A percentile compares a stretch with the other conserved stretches of the same genome.
Conservation (phyloP, 208 protist genomes). For the Crithidia acanthocephali region DNA sequence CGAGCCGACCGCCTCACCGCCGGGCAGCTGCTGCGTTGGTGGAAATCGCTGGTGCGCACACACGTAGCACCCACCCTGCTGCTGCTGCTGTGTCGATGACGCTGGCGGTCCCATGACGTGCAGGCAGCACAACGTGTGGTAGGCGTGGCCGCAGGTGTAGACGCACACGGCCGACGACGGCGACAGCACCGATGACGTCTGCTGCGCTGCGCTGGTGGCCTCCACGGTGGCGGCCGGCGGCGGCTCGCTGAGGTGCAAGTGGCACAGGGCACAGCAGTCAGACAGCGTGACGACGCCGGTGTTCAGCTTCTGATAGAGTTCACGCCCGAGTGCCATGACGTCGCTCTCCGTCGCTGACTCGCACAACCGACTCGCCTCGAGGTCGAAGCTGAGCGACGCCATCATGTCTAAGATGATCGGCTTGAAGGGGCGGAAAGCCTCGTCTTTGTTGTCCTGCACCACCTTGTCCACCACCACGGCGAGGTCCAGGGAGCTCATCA, state of each 20-base stretch:
- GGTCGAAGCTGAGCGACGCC: constrained; percentile 59
- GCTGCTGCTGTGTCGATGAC: neutral
- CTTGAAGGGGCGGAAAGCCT: constrained; percentile 63
- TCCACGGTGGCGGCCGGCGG: constrained; percentile 2
- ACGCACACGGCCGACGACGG: constrained; percentile 45
- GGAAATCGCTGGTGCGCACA: constrained; percentile 19
- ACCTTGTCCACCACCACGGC: constrained; percentile 54
- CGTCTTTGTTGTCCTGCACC: constrained; percentile 54
- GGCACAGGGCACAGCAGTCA: constrained; percentile 70
- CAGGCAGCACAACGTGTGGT: constrained; percentile 59
- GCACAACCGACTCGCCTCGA: constrained; percentile 57
- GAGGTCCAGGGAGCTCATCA: constrained; percentile 62
- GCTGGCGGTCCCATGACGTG: constrained; percentile 4
- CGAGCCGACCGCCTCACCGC: neutral
- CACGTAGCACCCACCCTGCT: constrained; percentile 17
- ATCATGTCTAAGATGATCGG: constrained; percentile 69
- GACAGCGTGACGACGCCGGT: constrained; percentile 52
- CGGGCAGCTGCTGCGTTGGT: neutral
- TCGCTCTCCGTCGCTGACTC: constrained; percentile 54
- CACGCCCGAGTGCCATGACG: constrained; percentile 40
- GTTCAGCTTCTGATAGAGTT: constrained; percentile 51
- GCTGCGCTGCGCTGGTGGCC: neutral
- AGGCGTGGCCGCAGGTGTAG: constrained; percentile 81
- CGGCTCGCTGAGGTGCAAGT: constrained; percentile 28
- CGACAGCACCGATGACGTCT: neutral